A percentile compares a stretch with the other conserved stretches of the same genome.
Conservation (phyloP, 2,329 filamentous ascomycete genomes). For the Davidsoniella australis region DNA sequence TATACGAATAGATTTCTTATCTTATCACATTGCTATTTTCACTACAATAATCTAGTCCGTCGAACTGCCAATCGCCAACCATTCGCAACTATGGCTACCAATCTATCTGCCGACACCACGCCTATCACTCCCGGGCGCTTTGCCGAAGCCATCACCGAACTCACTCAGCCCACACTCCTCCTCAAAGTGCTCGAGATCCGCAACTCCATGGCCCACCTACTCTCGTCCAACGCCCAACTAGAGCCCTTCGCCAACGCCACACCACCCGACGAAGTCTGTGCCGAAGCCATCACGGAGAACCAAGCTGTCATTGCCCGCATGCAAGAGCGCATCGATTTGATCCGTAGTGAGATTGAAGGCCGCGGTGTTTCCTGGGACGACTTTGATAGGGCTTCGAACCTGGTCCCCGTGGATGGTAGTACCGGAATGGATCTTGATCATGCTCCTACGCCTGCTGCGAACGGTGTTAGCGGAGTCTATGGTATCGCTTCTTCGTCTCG, state of each 20-base stretch:
- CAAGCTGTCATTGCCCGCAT: slow-evolving; percentile 50
- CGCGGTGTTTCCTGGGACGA: slow-evolving; percentile 40
- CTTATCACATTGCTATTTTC: not conserved
- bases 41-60: not conserved
- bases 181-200: slow-evolving; percentile 60
- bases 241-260: slow-evolving; percentile 41
- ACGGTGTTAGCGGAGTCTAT: not conserved
- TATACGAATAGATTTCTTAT: not conserved
- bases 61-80: not conserved
- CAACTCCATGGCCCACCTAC: slow-evolving; percentile 58
- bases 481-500: not conserved
- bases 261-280: slow-evolving; percentile 47
- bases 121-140: slow-evolving; percentile 49
- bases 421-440: not conserved
- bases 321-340: slow-evolving; percentile 44
- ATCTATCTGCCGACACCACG: slow-evolving; percentile 43
- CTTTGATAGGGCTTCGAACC: slow-evolving; percentile 28
- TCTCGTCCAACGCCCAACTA: slow-evolving; percentile 57
- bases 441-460: not conserved
- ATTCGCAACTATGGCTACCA: not conserved
- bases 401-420: slow-evolving; percentile 11
- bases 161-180: slow-evolving; percentile 49
- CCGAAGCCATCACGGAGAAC: slow-evolving; percentile 59
- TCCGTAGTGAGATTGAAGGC: slow-evolving; percentile 46
- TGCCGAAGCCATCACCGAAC: slow-evolving; percentile 47